These are phyloP conservation scores for Plectosphaerella plurivora DNA, from an alignment of 2,329 filamentous ascomycete species.

Conservation along the genomic window DNA sequence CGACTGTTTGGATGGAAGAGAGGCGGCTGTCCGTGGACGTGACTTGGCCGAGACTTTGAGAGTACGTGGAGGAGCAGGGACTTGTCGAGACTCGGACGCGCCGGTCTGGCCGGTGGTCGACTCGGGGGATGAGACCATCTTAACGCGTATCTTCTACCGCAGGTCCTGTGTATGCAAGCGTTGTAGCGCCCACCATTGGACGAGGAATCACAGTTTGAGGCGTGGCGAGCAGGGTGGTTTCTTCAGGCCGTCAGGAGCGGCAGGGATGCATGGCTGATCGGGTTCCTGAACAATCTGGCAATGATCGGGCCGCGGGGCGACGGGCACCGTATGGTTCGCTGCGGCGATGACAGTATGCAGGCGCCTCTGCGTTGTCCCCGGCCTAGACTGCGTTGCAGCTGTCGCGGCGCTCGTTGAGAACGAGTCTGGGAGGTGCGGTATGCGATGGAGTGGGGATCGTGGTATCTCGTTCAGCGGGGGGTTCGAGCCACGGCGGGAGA, in stretches of 20 bases:
- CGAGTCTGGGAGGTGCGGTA: not conserved
- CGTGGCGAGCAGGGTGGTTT: no score
- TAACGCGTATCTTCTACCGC: not conserved
- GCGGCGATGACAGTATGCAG: not conserved
- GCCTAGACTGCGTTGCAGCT: not conserved
- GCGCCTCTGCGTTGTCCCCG: not conserved
- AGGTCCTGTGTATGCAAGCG: conserved; percentile 4
- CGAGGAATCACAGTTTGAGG: no score
- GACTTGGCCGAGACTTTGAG: conserved; percentile 3
- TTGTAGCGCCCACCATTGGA: no score
- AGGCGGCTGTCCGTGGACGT: conserved; percentile 10
- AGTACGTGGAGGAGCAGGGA: conserved; percentile 1
- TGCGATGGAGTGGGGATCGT: not conserved
- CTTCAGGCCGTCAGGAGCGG: no score
- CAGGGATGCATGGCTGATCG: no score
- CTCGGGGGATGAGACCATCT: conserved; percentile 7
- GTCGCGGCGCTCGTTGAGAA: not conserved
- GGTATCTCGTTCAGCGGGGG: not conserved
- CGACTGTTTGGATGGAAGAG: conserved; percentile 5
- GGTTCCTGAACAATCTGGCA: no score
- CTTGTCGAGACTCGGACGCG: conserved; percentile 3
- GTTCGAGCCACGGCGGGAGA: not conserved
- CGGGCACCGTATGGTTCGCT: not conserved
- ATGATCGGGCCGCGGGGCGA: no score
- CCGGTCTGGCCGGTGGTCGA: conserved; percentile 5